phyloP scores from a whole-genome alignment of 2,329 filamentous ascomycete species.

The Tothia fuscella region DNA sequence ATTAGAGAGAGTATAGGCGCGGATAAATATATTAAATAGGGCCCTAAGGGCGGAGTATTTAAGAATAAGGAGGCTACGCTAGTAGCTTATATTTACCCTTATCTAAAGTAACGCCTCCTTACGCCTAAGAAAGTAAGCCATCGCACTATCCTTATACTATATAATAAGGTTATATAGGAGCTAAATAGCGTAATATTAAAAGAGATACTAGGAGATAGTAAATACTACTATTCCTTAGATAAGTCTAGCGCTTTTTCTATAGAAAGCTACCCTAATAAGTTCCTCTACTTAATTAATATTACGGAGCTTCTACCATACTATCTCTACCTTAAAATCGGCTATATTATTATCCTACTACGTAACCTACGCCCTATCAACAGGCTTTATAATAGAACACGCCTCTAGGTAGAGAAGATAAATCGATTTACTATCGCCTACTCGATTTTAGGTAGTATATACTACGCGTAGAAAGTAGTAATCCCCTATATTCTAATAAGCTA shows the following conservation, averaged over 20 bases:
- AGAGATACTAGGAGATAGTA: neutral
- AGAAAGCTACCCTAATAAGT: neutral
- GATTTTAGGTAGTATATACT: neutral
- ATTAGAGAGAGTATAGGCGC: too few relatives aligned
- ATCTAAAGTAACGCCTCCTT: neutral
- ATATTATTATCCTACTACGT: neutral
- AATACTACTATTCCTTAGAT: neutral
- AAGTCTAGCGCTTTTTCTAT: neutral
- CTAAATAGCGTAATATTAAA: neutral
- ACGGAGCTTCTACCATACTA: neutral
- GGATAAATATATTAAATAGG: neutral
- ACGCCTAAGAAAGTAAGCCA: neutral
- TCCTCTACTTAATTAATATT: neutral
- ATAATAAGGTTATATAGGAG: neutral
- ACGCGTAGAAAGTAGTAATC: neutral
- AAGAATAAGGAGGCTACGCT: neutral
- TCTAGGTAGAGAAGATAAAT: neutral
- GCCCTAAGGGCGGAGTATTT: neutral
- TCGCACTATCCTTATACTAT: neutral
- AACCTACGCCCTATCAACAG: neutral
- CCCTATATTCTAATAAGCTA: neutral
- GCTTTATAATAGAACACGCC: neutral
- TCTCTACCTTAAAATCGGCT: neutral
- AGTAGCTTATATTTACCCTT: neutral
- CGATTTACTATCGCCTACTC: neutral